These are phyloP conservation scores for Fagopyrum homotropicum DNA, from an alignment of 148 eudicot species.

Conservation along the genomic window DNA sequence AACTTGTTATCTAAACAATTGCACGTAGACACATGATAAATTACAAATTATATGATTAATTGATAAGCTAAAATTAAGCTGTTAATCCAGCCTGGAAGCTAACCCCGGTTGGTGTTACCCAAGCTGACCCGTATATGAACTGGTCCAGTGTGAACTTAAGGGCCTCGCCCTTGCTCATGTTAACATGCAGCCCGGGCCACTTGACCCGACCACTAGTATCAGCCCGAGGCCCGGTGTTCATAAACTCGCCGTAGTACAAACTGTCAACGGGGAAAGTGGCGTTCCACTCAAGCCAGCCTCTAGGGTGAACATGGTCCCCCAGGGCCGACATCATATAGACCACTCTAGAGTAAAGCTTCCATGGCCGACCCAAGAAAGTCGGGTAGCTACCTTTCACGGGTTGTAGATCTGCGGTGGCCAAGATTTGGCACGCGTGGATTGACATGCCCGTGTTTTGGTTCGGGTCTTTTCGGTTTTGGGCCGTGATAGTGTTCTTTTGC, in stretches of 20 bases:
- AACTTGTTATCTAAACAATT: too few species aligned
- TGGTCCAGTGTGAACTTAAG: constrained; percentile 54
- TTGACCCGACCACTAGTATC: constrained; percentile 46
- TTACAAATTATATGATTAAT: not conserved
- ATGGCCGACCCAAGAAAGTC: constrained; percentile 78
- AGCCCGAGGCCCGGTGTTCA: constrained; percentile 66
- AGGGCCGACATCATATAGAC: constrained; percentile 61
- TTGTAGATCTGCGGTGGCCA: constrained; percentile 48
- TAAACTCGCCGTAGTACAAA: constrained; percentile 81
- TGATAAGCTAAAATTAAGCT: constrained; percentile 15
- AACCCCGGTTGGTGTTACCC: constrained; percentile 82
- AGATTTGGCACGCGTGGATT: constrained; percentile 53
- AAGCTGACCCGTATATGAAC: constrained; percentile 61
- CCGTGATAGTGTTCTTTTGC: constrained; percentile 84
- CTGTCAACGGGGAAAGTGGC: constrained; percentile 52
- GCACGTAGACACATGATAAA: too few species aligned
- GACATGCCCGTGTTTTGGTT: constrained; percentile 88
- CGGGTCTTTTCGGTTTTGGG: constrained; percentile 91
- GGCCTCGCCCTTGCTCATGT: constrained; percentile 48
- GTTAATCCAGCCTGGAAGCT: constrained; percentile 64
- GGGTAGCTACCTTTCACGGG: constrained; percentile 31
- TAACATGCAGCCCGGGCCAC: constrained; percentile 62
- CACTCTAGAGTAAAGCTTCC: constrained; percentile 67
- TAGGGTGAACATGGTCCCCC: constrained; percentile 63
- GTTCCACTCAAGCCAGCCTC: constrained; percentile 91